phyloP scores from a whole-genome alignment of 2,329 filamentous ascomycete genomes.

The Claviceps pazoutovae region DNA sequence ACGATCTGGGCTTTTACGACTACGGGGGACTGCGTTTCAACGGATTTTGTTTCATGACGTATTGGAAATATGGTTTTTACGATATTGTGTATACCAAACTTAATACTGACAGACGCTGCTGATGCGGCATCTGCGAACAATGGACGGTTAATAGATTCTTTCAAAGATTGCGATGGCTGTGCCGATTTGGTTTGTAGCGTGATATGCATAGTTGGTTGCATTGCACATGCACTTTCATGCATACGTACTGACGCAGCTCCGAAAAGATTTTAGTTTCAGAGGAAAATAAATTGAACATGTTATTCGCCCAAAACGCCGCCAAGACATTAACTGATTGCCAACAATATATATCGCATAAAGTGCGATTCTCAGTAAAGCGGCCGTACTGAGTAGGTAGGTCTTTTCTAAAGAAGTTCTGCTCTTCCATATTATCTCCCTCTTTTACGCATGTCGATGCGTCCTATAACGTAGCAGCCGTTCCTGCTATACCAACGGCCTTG shows the following conservation, averaged over 20 bases:
- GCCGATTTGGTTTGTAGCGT: neutral
- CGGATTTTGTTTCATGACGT: slow-evolving; percentile 5
- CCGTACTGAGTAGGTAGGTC: no score
- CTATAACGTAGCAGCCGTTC: slow-evolving; percentile 42
- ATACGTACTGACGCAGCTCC: no score
- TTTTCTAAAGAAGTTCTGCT: neutral
- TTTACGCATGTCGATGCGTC: no score
- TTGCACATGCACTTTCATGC: no score
- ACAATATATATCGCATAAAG: no score
- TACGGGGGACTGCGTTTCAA: neutral
- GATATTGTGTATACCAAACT: slow-evolving; percentile 10
- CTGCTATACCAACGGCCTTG: slow-evolving; percentile 47
- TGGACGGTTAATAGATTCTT: neutral
- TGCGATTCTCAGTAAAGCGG: no score
- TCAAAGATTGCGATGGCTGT: neutral
- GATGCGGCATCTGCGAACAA: neutral
- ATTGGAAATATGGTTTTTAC: slow-evolving; percentile 8
- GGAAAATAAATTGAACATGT: no score
- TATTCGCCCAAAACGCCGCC: no score
- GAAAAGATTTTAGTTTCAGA: no score
- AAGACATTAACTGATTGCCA: no score
- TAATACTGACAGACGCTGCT: neutral
- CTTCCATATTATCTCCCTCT: neutral
- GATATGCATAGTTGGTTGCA: neutral
- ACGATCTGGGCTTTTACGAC: neutral